Conservation (phyloP, 1,284 basidiomycete genomes). For the Cryptococcus floricola region DNA sequence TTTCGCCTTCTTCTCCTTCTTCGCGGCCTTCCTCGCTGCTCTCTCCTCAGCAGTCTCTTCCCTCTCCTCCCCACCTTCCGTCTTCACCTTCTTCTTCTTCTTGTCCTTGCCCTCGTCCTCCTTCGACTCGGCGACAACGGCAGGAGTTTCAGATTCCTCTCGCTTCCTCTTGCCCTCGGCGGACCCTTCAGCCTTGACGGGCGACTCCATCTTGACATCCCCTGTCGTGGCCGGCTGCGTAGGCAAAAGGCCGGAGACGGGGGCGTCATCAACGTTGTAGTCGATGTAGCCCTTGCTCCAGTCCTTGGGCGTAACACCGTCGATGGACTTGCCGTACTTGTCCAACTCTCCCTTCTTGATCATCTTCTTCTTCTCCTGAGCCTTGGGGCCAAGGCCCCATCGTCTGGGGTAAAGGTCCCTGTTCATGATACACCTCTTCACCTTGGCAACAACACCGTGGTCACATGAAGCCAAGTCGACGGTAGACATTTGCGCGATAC, state of each 20-base stretch:
- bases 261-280: constrained; percentile 57
- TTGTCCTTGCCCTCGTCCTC: constrained; percentile 54
- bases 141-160: constrained; percentile 44
- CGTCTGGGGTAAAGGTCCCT: constrained; percentile 95
- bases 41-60: constrained; percentile 48
- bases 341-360: constrained; percentile 94
- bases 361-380: constrained; percentile 97
- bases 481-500: constrained; percentile 97
- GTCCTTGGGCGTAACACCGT: constrained; percentile 82
- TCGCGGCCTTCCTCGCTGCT: constrained; percentile 43
- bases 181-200: constrained; percentile 48
- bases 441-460: constrained; percentile 98
- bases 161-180: constrained; percentile 55
- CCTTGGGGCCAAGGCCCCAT: constrained; percentile 96
- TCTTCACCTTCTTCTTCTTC: constrained; percentile 61
- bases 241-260: constrained; percentile 26
- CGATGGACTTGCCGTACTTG: constrained; percentile 88
- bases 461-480: constrained; percentile 97
- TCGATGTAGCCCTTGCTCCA: constrained; percentile 95
- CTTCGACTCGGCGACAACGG: constrained; percentile 22
- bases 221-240: constrained; percentile 36
- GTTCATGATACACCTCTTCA: constrained; percentile 99
- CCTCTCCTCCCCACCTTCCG: constrained; percentile 50
- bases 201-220: constrained; percentile 2
- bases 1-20: constrained; percentile 46